These are phyloP conservation scores for Clonostachys byssicola DNA, from an alignment of 2,329 filamentous ascomycete species.

Conservation along the genomic window DNA sequence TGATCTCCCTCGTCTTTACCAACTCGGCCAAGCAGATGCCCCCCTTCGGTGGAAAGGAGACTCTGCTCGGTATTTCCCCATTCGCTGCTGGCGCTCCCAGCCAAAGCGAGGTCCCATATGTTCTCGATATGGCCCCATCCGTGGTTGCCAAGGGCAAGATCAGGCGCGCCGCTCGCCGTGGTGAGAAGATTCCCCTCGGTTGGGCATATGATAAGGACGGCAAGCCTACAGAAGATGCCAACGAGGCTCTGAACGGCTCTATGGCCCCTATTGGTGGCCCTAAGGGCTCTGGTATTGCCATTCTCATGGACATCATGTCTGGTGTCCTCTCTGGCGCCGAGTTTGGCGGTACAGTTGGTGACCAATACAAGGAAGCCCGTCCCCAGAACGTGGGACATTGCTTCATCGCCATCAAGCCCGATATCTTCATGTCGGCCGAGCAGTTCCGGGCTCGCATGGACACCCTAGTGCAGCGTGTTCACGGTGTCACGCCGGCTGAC, in stretches of 20 bases:
- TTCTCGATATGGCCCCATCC: slow-evolving; percentile 63
- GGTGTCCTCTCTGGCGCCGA: slow-evolving; percentile 67
- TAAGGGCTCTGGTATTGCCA: slow-evolving; percentile 65
- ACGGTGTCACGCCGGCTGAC: too few species aligned
- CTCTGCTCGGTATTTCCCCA: slow-evolving; percentile 20
- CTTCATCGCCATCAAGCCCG: slow-evolving; percentile 47
- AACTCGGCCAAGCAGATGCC: slow-evolving; percentile 23
- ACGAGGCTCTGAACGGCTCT: slow-evolving; percentile 60
- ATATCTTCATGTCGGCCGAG: slow-evolving; percentile 39
- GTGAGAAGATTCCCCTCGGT: slow-evolving; percentile 56
- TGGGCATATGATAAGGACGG: slow-evolving; percentile 71
- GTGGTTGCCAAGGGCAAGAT: slow-evolving; percentile 61
- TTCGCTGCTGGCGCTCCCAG: slow-evolving; percentile 53
- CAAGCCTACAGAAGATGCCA: slow-evolving; percentile 58
- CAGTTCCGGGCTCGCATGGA: slow-evolving; percentile 40
- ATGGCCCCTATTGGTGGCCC: slow-evolving; percentile 78
- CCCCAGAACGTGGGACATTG: slow-evolving; percentile 52
- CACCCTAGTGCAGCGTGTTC: slow-evolving; percentile 3
- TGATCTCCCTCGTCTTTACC: slow-evolving; percentile 21
- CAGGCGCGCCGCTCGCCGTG: slow-evolving; percentile 56
- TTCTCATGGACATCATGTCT: slow-evolving; percentile 81
- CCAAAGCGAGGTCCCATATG: slow-evolving; percentile 35
- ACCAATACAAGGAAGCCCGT: slow-evolving; percentile 50
- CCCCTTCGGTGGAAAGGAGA: slow-evolving; percentile 20
- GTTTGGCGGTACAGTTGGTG: slow-evolving; percentile 59